Conservation (phyloP, 495 filamentous ascomycete species). For the Penicillium nucicola region DNA sequence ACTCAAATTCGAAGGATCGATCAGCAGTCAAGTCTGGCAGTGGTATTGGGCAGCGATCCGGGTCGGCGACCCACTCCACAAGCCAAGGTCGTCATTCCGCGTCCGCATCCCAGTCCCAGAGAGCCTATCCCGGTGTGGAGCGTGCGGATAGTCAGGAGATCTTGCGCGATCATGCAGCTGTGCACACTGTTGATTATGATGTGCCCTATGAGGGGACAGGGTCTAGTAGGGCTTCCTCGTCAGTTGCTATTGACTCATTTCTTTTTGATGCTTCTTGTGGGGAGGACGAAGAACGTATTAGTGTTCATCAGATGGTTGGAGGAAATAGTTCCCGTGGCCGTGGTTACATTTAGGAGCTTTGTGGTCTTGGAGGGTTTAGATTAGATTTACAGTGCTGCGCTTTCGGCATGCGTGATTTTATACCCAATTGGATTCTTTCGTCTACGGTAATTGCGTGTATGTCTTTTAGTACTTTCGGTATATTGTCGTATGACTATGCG, state of each 20-base stretch:
- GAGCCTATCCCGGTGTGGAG: not conserved
- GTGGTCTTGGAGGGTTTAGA: not conserved
- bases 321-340: not conserved
- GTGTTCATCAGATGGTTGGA: not conserved
- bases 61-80: not conserved
- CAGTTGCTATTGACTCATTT: not conserved
- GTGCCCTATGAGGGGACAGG: not conserved
- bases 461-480: not conserved
- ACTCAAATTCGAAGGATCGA: not conserved
- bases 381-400: not conserved
- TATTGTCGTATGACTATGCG: not conserved
- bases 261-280: not conserved
- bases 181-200: conserved; percentile 3
- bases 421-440: not conserved
- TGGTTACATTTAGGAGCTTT: not conserved
- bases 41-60: not conserved
- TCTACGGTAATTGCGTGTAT: not conserved
- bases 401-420: not conserved
- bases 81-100: not conserved
- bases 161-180: not conserved
- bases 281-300: not conserved
- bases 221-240: not conserved
- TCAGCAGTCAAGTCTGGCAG: not conserved
- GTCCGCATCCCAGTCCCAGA: too few species aligned
- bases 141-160: not conserved